phyloP scores from a whole-genome alignment of 371 early-diverging fungal genomes.

The Smittium mucronatum region DNA sequence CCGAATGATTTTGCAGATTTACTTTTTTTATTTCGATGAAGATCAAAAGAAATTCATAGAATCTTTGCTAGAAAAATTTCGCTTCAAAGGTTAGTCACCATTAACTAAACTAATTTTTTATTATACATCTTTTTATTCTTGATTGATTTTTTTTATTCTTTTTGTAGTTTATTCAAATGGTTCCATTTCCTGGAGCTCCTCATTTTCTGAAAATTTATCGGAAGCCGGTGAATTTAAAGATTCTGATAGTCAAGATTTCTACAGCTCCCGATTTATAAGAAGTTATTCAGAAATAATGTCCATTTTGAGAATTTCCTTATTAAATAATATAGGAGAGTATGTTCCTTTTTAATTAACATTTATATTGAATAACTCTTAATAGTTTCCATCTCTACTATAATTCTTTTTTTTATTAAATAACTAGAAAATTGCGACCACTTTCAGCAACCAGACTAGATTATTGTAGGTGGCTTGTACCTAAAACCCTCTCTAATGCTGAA shows the following conservation, averaged over 20 bases:
- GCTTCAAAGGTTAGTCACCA: neutral
- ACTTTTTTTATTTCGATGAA: neutral
- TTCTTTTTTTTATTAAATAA: neutral
- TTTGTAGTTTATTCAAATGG: neutral
- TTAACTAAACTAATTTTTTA: neutral
- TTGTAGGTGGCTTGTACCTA: neutral
- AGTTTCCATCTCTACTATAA: neutral
- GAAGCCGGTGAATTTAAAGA: neutral
- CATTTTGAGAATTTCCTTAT: neutral
- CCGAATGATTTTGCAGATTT: neutral
- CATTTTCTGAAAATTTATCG: neutral
- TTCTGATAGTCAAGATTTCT: neutral
- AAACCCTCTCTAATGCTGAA: neutral
- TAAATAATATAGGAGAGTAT: neutral
- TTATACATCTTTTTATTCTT: neutral
- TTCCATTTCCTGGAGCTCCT: neutral
- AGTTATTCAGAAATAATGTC: neutral
- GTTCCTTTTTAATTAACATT: neutral
- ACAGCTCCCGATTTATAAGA: neutral
- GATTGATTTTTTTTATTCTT: neutral
- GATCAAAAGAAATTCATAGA: neutral
- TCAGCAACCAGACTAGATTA: neutral
- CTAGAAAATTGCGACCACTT: neutral
- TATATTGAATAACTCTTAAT: neutral
- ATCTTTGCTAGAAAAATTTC: neutral